Evolutionary conservation across 2,329 filamentous ascomycete species (phyloP).

Genomic region (Ambrosiella beaveri): DNA sequence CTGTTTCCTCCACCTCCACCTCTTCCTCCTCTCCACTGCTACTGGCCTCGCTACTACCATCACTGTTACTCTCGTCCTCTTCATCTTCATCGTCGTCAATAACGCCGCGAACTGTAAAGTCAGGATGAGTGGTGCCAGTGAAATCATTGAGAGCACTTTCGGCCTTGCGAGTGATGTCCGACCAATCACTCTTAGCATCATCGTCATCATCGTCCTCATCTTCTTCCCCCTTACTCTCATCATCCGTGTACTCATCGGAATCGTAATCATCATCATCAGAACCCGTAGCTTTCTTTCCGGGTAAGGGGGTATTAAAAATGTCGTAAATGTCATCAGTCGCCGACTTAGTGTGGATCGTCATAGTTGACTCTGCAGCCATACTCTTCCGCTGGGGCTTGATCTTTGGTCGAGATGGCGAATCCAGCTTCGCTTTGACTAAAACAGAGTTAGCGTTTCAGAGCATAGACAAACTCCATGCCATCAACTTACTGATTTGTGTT

Average conservation of each 20-base stretch:
- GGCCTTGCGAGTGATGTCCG: constrained; percentile 55
- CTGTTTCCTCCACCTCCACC: not conserved
- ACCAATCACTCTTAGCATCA: constrained; percentile 61
- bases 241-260: constrained; percentile 61
- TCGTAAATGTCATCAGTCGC: constrained; percentile 96
- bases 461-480: not conserved
- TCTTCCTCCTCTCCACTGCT: constrained; percentile 1
- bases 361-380: constrained; percentile 55
- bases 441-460: not conserved
- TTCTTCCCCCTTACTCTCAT: constrained; percentile 56
- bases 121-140: constrained; percentile 26
- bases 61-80: constrained; percentile 15
- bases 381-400: constrained; percentile 51
- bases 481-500: constrained; percentile 68
- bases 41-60: not conserved
- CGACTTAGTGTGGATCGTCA: constrained; percentile 90
- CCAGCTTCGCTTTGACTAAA: constrained; percentile 77
- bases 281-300: constrained; percentile 15
- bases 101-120: constrained; percentile 20
- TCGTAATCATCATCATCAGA: constrained; percentile 21
- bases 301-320: constrained; percentile 78
- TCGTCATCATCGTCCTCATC: constrained; percentile 31
- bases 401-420: constrained; percentile 75
- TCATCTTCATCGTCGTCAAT: constrained; percentile 20
- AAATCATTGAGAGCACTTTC: constrained; percentile 32